Base-by-base conservation (phyloP, 1,139 yeast genomes). In the Candida sojae region DNA sequence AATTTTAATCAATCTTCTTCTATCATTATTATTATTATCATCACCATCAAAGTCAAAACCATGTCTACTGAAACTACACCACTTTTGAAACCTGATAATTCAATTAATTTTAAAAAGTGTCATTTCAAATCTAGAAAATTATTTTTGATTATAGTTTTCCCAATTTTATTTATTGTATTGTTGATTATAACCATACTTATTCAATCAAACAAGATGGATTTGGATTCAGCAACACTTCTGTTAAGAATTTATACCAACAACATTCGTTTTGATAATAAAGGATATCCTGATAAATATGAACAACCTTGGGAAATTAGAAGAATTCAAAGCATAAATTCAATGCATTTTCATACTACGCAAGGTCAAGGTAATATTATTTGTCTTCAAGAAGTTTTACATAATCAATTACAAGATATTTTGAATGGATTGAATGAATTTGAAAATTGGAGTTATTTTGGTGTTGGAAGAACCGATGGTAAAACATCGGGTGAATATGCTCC, bases 371-470 rank as follows among this genome's bases (percentile, higher is more conserved):
- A 64, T 47, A 62, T 67, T 4, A 51, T 82, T 8, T 75, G 83
- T 43, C 66, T 82, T 35, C 86, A 82, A 57, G 86, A 82, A 57
- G 86, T 78, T 17, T 65, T 80, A 46, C 69, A 74, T 56, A 67
- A 77, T 54, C 86, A 82, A 57, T 61, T 82, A 39, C 57, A 63
- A 17, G 86, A 82, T 55, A 66, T 83, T 3, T 50, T 79, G 35
- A 56, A 53, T 3, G 60, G 62, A 5, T 63, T 75, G 45, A 71
- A 70, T 48, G 44, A 42, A 6, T 33, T 33, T 35, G 42, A 47
- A 37, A 57, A 61, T 2, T 78, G 77, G 72, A 61, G 62, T 8
- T 75, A 75, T 53, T 72, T 70, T 48, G 80, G 80, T 1, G 73
- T 70, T n/a, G 82, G 82, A 2, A 62, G 82, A 57, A 76, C 74